phyloP scores from a whole-genome alignment of 495 filamentous ascomycete species.

The Baudoinia panamericana region DNA sequence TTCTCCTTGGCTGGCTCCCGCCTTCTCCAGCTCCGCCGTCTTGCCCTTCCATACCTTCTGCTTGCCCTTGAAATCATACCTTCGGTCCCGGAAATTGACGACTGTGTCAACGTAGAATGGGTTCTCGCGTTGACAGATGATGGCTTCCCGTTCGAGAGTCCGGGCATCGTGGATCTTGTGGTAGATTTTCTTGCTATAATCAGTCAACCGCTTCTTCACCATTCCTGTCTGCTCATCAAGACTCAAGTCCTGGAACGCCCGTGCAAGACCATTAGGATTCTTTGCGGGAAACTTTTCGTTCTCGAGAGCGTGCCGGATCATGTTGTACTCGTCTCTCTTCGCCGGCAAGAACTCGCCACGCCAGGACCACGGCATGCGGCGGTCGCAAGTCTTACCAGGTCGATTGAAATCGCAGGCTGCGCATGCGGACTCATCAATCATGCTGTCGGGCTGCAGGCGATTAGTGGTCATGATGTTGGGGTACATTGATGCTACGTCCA shows the following conservation, averaged over 20 bases:
- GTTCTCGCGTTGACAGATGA: conserved; percentile 97
- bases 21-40: conserved; percentile 67
- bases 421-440: conserved; percentile 92
- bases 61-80: conserved; percentile 95
- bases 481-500: conserved; percentile 99
- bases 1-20: conserved; percentile 62
- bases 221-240: conserved; percentile 70
- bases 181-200: conserved; percentile 97
- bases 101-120: conserved; percentile 98
- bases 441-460: conserved; percentile 90
- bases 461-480: conserved; percentile 99
- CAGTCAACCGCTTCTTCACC: conserved; percentile 74
- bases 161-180: conserved; percentile 96
- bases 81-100: conserved; percentile 82
- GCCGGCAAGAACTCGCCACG: conserved; percentile 94
- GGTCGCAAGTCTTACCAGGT: conserved; percentile 92
- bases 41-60: conserved; percentile 99
- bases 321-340: conserved; percentile 96
- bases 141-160: conserved; percentile 86
- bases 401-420: conserved; percentile 98
- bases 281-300: conserved; percentile 82
- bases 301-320: conserved; percentile 86
- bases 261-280: conserved; percentile 50
- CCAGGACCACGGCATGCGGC: conserved; percentile 94
- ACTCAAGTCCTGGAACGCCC: conserved; percentile 69